Evolutionary conservation across 164 flowering plant genomes (phyloP), one percentile per base, ranked within the genome.

Genomic region (Kingdonia uniflora): DNA sequence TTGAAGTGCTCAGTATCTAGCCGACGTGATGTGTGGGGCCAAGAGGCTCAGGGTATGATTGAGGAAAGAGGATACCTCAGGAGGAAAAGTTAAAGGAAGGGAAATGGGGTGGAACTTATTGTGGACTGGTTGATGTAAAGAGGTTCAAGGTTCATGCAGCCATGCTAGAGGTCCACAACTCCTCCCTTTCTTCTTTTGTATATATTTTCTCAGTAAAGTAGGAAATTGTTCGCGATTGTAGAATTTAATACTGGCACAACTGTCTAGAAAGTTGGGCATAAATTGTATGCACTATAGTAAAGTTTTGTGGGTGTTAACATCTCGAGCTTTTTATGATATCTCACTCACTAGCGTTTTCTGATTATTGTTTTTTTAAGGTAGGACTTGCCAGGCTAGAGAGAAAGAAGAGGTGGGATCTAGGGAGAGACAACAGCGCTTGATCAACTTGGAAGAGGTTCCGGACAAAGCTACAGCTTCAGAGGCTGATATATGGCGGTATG

Each of bases 41-140:
- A 77, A 41, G 96, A 90, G 67, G 96, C 97, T 17, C 91, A 11
- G 64, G 96, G 88, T 26, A 63, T 60, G 66, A 67, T 94, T 35
- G 99, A 87, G 58, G 97, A 87, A n/a, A 75, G 76, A 60, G 99
- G 99, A 94, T 67, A 52, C 80, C 12, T 83, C 97, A 2, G 95
- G 87, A 43, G 99, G 99, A 39, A 90, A 87, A 69, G 77, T 70
- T 1, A 89, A 82, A 67, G 99, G 99, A 16, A 90, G 73, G 97
- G 99, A 62, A 89, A 90, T 56, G 97, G 99, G n/a, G 62, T 82
- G 0, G 56, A 81, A 14, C 77, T 83, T 26, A 40, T 69, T 48
- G 95, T 94, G 2, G 83, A 17, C 69, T 94, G 55, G 70, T 80
- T 23, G 91, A 81, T 55, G 74, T 61, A 87, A 59, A 69, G 75